Evolutionary conservation across 306 rosid genomes (phyloP).

Genomic region (Lotus japonicus): DNA sequence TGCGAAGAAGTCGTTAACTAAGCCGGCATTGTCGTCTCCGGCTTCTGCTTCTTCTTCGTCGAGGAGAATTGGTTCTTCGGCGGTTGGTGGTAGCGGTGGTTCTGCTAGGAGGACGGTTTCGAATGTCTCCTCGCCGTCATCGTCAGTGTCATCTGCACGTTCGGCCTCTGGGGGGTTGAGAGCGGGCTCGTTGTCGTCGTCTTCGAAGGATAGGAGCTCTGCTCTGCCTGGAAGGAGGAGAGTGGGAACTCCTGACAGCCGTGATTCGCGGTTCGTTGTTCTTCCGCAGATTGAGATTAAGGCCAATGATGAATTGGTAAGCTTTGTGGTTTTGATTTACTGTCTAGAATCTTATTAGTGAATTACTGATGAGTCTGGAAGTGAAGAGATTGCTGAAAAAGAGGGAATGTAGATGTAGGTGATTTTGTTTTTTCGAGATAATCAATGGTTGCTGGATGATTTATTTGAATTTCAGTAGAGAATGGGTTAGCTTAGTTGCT

Average conservation of each 20-base stretch:
- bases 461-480: neutral
- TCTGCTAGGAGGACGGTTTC: slow-evolving; percentile 54
- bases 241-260: slow-evolving; percentile 52
- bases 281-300: slow-evolving; percentile 93
- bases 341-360: neutral
- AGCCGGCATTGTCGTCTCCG: slow-evolving; percentile 35
- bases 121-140: slow-evolving; percentile 51
- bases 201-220: slow-evolving; percentile 51
- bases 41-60: slow-evolving; percentile 40
- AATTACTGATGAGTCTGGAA: neutral
- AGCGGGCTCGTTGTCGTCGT: slow-evolving; percentile 48
- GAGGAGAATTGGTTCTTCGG: slow-evolving; percentile 37
- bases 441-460: neutral
- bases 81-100: slow-evolving; percentile 50
- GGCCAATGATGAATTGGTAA: slow-evolving; percentile 90
- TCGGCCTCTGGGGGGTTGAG: slow-evolving; percentile 54
- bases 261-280: slow-evolving; percentile 62
- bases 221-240: slow-evolving; percentile 62
- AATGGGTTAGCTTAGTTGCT: neutral
- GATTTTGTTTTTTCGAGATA: neutral
- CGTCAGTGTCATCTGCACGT: neutral
- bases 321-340: slow-evolving; percentile 8
- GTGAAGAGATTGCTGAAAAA: neutral
- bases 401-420: neutral
- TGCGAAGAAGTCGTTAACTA: slow-evolving; percentile 42